phyloP scores from a whole-genome alignment of 106 monocot species.

The Vanilla planifolia region DNA sequence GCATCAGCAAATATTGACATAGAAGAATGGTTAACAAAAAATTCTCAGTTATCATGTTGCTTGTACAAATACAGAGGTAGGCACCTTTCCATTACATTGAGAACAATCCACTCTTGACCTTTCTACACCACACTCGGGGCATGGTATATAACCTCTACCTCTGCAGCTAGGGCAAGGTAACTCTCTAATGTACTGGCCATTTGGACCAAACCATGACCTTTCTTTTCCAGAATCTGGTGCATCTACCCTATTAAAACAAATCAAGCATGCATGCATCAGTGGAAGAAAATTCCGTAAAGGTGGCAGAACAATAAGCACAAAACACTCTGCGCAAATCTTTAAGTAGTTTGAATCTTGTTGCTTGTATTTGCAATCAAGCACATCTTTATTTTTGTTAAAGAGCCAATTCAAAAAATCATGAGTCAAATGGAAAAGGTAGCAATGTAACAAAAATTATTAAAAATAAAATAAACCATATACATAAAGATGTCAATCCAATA shows the following conservation, averaged over 20 bases:
- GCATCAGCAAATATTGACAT: too few species aligned
- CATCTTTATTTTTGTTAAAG: too few species aligned
- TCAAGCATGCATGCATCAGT: not conserved
- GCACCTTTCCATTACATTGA: slow-evolving; percentile 81
- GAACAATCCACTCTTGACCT: slow-evolving; percentile 73
- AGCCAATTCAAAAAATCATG: too few species aligned
- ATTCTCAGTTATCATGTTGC: too few species aligned
- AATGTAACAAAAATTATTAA: not conserved
- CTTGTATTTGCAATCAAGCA: too few species aligned
- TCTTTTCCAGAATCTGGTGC: slow-evolving; percentile 28
- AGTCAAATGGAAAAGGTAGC: not conserved
- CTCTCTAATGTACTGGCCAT: slow-evolving; percentile 95
- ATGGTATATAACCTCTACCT: slow-evolving; percentile 91
- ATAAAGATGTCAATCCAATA: too few species aligned
- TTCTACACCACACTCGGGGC: slow-evolving; percentile 80
- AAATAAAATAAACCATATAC: too few species aligned
- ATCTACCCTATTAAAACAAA: slow-evolving; percentile 35
- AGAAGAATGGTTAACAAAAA: too few species aligned
- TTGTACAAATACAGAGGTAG: not conserved
- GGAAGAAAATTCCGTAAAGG: not conserved
- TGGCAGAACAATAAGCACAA: not conserved
- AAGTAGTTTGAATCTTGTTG: not conserved
- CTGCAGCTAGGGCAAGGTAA: slow-evolving; percentile 92
- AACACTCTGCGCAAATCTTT: not conserved
- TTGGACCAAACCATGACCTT: slow-evolving; percentile 96